Conservation (phyloP, 176 grass and related monocot genomes). For the Aegilops longissima region DNA sequence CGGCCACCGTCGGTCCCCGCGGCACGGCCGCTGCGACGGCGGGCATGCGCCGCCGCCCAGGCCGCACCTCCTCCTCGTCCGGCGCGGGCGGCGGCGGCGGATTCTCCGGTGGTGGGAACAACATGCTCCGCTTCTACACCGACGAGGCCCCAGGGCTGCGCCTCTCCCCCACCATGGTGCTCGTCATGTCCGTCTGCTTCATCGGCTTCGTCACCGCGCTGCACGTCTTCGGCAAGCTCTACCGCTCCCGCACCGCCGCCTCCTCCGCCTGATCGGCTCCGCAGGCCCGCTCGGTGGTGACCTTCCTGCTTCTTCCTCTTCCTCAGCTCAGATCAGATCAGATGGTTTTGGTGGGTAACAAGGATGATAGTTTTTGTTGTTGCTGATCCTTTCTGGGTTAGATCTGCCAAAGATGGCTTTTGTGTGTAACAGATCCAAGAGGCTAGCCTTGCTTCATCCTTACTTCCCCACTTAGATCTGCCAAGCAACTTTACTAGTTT, state of each 20-base stretch:
- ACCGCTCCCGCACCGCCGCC: conserved; percentile 66
- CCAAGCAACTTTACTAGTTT: conserved; percentile 9
- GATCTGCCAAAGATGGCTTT: conserved; percentile 22
- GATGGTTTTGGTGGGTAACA: conserved; percentile 16
- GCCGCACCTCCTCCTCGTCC: conserved; percentile 26
- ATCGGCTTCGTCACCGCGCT: conserved; percentile 73
- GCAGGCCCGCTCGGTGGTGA: not conserved
- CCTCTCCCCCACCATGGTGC: conserved; percentile 72
- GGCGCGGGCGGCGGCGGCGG: conserved; percentile 9
- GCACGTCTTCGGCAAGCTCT: conserved; percentile 83
- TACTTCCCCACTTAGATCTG: not conserved
- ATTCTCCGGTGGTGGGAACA: conserved; percentile 53
- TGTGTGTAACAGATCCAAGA: conserved; percentile 6
- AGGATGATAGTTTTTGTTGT: not conserved
- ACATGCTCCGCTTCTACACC: conserved; percentile 94
- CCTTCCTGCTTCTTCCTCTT: not conserved
- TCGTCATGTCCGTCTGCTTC: conserved; percentile 67
- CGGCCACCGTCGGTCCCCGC: conserved; percentile 56
- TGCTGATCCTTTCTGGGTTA: not conserved
- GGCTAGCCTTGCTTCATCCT: not conserved
- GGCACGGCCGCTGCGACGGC: conserved; percentile 68
- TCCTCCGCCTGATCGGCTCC: conserved; percentile 36
- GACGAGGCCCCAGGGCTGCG: conserved; percentile 70
- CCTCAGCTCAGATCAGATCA: not conserved
- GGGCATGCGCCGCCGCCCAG: conserved; percentile 50